These are phyloP conservation scores for Hydnomerulius pinastri DNA, from an alignment of 768 basidiomycete species.

Conservation along the genomic window DNA sequence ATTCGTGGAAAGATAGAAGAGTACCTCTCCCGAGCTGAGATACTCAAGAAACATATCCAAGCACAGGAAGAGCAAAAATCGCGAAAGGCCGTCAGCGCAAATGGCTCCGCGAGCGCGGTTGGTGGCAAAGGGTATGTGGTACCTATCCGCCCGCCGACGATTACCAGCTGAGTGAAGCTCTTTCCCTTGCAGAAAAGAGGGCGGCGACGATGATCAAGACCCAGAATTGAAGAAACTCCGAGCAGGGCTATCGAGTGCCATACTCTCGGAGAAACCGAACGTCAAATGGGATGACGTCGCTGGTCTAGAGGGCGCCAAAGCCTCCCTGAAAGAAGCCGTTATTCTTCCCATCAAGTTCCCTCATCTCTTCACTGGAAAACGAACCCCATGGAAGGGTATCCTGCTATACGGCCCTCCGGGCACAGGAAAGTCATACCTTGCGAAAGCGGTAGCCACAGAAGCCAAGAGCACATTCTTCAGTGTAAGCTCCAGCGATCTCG, in stretches of 20 bases:
- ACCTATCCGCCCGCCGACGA: neutral
- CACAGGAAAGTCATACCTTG: conserved; percentile 95
- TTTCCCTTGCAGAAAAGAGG: conserved; percentile 37
- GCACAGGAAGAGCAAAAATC: conserved; percentile 58
- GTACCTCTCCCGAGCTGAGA: conserved; percentile 90
- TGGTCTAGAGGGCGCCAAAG: conserved; percentile 93
- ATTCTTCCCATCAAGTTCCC: conserved; percentile 99
- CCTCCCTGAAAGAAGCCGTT: conserved; percentile 95
- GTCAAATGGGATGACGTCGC: conserved; percentile 99
- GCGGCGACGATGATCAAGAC: conserved; percentile 71
- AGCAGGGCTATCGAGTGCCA: conserved; percentile 85
- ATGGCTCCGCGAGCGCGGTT: conserved; percentile 43
- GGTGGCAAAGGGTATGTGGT: conserved; percentile 48
- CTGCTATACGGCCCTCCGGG: conserved; percentile 97
- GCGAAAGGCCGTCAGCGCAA: conserved; percentile 50
- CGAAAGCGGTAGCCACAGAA: conserved; percentile 98
- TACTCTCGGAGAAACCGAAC: conserved; percentile 91
- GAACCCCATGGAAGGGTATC: conserved; percentile 97
- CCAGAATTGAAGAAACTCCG: conserved; percentile 95
- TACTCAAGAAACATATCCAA: conserved; percentile 79
- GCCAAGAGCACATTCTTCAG: conserved; percentile 99
- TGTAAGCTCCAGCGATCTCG: conserved; percentile 91
- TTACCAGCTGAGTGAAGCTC: neutral
- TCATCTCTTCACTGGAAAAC: conserved; percentile 96
- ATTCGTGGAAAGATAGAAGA: conserved; percentile 89